Conservation (phyloP, 2,329 filamentous ascomycete genomes). For the Fusarium pininemorale region DNA sequence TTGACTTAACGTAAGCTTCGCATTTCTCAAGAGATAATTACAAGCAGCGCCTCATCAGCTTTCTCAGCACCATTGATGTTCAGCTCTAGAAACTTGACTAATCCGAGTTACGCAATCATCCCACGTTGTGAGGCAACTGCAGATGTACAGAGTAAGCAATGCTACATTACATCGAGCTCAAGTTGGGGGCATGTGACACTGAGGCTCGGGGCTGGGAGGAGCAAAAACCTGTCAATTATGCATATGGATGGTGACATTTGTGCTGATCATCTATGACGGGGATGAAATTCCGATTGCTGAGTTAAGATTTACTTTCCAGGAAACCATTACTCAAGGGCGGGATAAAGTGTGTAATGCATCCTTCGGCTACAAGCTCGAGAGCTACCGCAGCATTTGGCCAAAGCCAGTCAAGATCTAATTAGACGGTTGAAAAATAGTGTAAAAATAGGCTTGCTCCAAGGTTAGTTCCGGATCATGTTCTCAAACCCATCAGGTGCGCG, state of each 20-base stretch:
- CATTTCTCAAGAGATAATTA: accelerated
- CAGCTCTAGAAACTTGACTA: neutral
- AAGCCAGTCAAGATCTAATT: neutral
- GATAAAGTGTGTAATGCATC: neutral
- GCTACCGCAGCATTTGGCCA: neutral
- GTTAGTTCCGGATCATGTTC: neutral
- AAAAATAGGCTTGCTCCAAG: neutral
- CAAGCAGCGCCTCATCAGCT: neutral
- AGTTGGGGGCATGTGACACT: neutral
- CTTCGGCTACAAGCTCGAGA: neutral
- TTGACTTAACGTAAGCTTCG: accelerated
- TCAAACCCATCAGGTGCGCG: neutral
- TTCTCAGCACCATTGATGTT: neutral
- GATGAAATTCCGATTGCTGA: neutral
- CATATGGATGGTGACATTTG: neutral
- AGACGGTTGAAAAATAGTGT: neutral
- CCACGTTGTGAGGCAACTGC: neutral
- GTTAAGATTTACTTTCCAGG: neutral
- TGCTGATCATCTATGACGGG: neutral
- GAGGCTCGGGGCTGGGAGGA: neutral
- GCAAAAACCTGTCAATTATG: neutral
- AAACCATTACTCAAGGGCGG: neutral
- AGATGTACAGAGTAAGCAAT: neutral
- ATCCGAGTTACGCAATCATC: neutral
- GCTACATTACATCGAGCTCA: neutral